Evolutionary conservation across 306 rosid genomes (phyloP).

Genomic region (Vigna radiata): DNA sequence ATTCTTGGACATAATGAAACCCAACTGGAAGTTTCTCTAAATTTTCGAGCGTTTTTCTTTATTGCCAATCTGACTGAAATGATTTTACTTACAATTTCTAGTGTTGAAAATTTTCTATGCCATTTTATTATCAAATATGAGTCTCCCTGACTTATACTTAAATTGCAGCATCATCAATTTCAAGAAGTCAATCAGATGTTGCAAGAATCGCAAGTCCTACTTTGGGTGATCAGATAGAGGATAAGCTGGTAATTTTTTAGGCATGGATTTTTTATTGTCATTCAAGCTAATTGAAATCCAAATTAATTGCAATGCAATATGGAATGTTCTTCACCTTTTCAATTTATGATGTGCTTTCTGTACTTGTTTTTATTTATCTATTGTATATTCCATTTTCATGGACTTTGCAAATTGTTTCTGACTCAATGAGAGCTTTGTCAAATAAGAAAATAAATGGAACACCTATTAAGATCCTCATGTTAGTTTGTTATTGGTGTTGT

Average conservation of each 20-base stretch:
- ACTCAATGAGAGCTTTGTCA: constrained; percentile 58
- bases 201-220: constrained; percentile 56
- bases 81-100: constrained; percentile 28
- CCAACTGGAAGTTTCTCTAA: background rate
- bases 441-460: constrained; percentile 68
- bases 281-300: background rate
- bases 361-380: constrained; percentile 29
- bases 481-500: constrained; percentile 5
- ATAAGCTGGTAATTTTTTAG: constrained; percentile 66
- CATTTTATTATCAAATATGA: constrained; percentile 6
- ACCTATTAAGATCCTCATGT: constrained; percentile 86
- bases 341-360: constrained; percentile 26
- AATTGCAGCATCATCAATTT: constrained; percentile 67
- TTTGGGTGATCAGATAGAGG: constrained; percentile 73
- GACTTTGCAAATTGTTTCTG: constrained; percentile 59
- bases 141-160: constrained; percentile 42
- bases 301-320: constrained; percentile 9
- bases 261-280: background rate
- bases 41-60: constrained; percentile 19
- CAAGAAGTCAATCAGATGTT: constrained; percentile 86
- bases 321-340: constrained; percentile 30
- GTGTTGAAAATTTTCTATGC: constrained; percentile 17
- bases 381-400: constrained; percentile 37
- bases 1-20: constrained; percentile 24
- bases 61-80: constrained; percentile 26